These are phyloP conservation scores for Syncephalastrum monosporum DNA, from an alignment of 371 early-diverging fungal genomes.

Conservation along the genomic window DNA sequence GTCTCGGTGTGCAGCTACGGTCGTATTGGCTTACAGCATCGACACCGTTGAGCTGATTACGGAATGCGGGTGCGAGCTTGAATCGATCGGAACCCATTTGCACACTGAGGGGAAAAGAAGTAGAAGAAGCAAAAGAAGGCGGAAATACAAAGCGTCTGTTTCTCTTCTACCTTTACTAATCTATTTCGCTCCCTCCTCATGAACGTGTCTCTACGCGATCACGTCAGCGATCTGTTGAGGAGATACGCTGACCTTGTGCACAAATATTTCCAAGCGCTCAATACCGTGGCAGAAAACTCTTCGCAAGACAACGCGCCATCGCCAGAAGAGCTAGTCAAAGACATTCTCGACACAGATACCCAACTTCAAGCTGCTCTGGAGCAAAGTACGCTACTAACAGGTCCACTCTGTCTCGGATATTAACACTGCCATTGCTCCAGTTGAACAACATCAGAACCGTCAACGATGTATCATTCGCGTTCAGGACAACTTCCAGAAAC, in stretches of 20 bases:
- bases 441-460: slow-evolving; percentile 46
- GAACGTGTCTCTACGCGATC: slow-evolving; percentile 46
- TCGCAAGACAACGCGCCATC: slow-evolving; percentile 15
- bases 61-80: slow-evolving; percentile 22
- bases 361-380: slow-evolving; percentile 40
- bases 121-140: too few relatives aligned
- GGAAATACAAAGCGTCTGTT: too few relatives aligned
- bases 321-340: slow-evolving; percentile 29
- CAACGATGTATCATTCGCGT: slow-evolving; percentile 43
- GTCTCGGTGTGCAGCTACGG: background rate
- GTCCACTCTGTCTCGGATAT: background rate
- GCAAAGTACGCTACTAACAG: slow-evolving; percentile 25
- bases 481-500: slow-evolving; percentile 44
- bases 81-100: too few relatives aligned
- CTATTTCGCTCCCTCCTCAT: slow-evolving; percentile 1
- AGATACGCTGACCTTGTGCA: slow-evolving; percentile 34
- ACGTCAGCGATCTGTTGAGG: slow-evolving; percentile 38
- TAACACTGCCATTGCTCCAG: slow-evolving; percentile 17
- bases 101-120: too few relatives aligned
- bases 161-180: too few relatives aligned
- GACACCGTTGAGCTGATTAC: slow-evolving; percentile 32
- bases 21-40: slow-evolving; percentile 33
- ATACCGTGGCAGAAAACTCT: slow-evolving; percentile 30
- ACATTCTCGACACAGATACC: slow-evolving; percentile 32
- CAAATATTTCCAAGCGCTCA: slow-evolving; percentile 33